Base-by-base conservation (phyloP, 192 early-diverging fungal genomes). In the Pilaira anomala region DNA sequence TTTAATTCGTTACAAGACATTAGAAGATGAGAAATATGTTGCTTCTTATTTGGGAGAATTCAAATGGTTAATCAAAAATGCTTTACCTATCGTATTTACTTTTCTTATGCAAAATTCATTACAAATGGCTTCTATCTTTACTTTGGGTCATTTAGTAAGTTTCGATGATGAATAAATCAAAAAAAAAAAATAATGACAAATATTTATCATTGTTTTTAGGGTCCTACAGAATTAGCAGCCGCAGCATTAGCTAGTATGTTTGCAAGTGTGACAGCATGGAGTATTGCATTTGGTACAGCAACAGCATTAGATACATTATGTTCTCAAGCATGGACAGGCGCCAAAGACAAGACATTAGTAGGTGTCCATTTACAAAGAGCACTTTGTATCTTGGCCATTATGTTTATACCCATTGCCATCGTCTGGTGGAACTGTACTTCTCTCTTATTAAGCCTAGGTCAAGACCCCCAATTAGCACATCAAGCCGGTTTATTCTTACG, bases 361-460 rank as follows among this genome's bases (percentile, higher is more conserved):
- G 91, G 91, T n/a, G 76, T 91, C 3, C 86, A 91, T 59, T 71
- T 91, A 21, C 91, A 93, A 69, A 80, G 95, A 16, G 91, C 87
- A 0, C 75, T 98, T 12, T 71, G 97, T 24, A 84, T 95, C 24
- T 78, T 92, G 58, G 67, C 73, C 13, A 16, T 89, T 14, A 73
- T 91, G 50, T 83, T 87, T 63, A 56, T 94, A 40, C 85, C 91
- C 4, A 87, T 97, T 62, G 69, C 79, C 9, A 68, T 82, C 1
- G 55, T 92, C 44, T 88, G 91, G 76, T 87, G 79, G 85, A 77
- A 84, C 42, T 81, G 92, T 6, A 90, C 90, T 58, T 21, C 62
- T 18, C 64, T 95, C 30, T 70, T 98, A 30, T 29, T 90, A 4
- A 72, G 83, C 39, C 62, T 90, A 4, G 81, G 82, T n/a, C 97